Conservation (phyloP, 1,284 basidiomycete genomes). For the Irpex rosettiformis region DNA sequence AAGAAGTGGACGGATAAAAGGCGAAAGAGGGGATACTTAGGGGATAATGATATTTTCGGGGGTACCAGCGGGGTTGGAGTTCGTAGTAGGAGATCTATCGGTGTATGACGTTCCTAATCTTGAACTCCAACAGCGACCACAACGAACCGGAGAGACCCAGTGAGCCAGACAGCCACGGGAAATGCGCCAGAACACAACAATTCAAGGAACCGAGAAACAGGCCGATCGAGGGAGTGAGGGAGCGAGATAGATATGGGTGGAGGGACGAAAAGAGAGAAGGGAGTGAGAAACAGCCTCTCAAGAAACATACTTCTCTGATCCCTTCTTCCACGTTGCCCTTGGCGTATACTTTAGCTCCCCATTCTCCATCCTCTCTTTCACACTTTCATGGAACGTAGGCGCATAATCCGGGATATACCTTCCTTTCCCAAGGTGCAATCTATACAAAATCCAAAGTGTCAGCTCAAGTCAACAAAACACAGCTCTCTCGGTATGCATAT, state of each 20-base stretch:
- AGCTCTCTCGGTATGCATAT: not conserved
- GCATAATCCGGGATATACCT: conserved; percentile 37
- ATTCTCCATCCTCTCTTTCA: conserved; percentile 46
- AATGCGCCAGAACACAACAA: too few relatives aligned
- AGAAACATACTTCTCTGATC: conserved; percentile 45
- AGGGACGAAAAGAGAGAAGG: not conserved
- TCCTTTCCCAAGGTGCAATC: conserved; percentile 45
- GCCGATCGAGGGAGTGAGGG: not conserved
- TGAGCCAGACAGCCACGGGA: too few relatives aligned
- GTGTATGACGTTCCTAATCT: too few relatives aligned
- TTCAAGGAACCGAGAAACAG: too few relatives aligned
- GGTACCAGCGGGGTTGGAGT: too few relatives aligned
- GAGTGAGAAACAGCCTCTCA: conserved; percentile 27
- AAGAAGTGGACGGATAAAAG: too few relatives aligned
- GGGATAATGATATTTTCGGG: too few relatives aligned
- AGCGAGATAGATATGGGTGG: not conserved
- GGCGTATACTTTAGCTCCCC: conserved; percentile 45
- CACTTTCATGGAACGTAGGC: conserved; percentile 51
- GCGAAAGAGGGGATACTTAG: too few relatives aligned
- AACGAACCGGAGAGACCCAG: too few relatives aligned
- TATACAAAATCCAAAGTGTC: conserved; percentile 11
- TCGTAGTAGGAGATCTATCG: too few relatives aligned
- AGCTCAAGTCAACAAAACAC: not conserved
- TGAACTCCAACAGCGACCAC: too few relatives aligned
- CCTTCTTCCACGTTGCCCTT: conserved; percentile 41